phyloP scores from a whole-genome alignment of 139 green algal genomes.

The Auxenochlorella pyrenoidosa region DNA sequence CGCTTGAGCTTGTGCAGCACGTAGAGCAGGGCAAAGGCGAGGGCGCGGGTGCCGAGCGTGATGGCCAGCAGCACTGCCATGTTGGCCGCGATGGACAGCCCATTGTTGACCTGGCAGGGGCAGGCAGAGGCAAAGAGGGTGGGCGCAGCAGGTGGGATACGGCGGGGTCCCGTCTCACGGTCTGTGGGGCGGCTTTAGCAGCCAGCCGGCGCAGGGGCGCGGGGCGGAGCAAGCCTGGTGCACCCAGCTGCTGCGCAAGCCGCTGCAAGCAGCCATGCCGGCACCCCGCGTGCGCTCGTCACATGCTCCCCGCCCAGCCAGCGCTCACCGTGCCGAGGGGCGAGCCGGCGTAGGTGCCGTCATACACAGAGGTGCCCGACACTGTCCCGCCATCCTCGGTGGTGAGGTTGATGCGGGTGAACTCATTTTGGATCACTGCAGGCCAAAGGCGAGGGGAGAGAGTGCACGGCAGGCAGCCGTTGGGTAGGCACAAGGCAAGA shows the following conservation, averaged over 20 bases:
- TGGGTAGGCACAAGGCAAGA: no score
- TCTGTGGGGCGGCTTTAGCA: no score
- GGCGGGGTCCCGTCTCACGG: no score
- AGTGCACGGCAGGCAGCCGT: no score
- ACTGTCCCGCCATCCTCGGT: not conserved
- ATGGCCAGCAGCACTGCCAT: constrained; percentile 56
- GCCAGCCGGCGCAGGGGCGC: no score
- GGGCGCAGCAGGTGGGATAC: no score
- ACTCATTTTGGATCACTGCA: constrained; percentile 29
- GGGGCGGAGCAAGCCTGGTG: no score
- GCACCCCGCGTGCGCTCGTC: no score
- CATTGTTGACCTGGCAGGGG: constrained; percentile 48
- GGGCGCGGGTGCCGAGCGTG: constrained; percentile 29
- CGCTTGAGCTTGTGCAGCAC: not conserved
- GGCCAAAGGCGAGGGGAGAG: no score
- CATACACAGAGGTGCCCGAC: constrained; percentile 22
- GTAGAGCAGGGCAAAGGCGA: constrained; percentile 15
- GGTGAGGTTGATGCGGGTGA: constrained; percentile 1
- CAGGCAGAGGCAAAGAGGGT: not conserved
- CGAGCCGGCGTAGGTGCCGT: not conserved
- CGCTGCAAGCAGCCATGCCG: no score
- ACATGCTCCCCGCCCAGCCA: no score
- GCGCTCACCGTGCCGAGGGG: not conserved
- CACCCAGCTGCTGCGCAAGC: no score
- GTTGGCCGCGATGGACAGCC: constrained; percentile 53